These are phyloP conservation scores for Chenopodium berlandieri DNA, from an alignment of 148 eudicot species.

Conservation along the genomic window DNA sequence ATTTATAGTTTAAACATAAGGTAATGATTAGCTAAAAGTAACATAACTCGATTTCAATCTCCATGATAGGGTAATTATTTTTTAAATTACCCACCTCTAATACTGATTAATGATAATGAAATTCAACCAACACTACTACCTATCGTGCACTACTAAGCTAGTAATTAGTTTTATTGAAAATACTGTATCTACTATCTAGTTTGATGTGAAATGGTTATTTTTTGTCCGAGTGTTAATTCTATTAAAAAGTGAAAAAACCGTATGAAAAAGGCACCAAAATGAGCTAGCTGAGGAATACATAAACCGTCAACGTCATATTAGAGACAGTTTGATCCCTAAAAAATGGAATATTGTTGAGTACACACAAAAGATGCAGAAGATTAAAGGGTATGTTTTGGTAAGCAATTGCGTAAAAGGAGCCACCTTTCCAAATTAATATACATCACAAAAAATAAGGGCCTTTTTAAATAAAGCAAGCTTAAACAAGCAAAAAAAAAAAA, in stretches of 20 bases:
- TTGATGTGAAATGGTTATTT: not conserved
- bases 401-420: not conserved
- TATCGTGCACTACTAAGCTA: too few relatives aligned
- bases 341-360: conserved; percentile 22
- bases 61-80: too few relatives aligned
- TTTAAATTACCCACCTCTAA: too few relatives aligned
- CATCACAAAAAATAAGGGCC: too few relatives aligned
- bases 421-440: too few relatives aligned
- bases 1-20: too few relatives aligned
- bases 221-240: not conserved
- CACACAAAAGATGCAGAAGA: conserved; percentile 9
- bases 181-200: not conserved
- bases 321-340: not conserved
- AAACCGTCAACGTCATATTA: not conserved
- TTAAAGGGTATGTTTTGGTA: not conserved
- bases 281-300: not conserved
- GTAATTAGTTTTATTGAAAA: not conserved
- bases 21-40: too few relatives aligned
- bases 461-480: not conserved
- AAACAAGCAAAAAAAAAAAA: not conserved
- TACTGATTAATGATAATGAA: too few relatives aligned
- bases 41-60: too few relatives aligned
- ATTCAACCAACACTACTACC: too few relatives aligned
- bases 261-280: not conserved
- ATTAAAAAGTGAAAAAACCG: not conserved